Evolutionary conservation across 129 eudicot species (phyloP), one percentile per base, ranked within the genome.

Genomic region (Artemisia argyi): DNA sequence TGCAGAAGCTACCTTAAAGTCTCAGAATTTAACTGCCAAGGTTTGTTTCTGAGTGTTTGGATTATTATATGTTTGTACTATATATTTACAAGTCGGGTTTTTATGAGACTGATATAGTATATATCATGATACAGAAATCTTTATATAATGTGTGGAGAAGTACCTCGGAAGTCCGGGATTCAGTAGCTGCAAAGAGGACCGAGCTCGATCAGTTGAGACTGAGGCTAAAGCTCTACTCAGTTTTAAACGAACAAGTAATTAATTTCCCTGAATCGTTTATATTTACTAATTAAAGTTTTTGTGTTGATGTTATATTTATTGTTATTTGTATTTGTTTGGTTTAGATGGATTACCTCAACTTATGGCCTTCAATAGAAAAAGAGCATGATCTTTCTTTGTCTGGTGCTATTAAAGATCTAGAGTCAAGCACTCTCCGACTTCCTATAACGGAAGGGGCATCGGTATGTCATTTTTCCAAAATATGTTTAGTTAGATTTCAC

Each of bases 371-470:
- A 48, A 79, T 86, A 15, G 96, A 95, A 73, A 81, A 73, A 16
- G 95, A 86, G 50, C 96, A 95, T 71, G 56, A 74, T 60, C 51
- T 78, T 76, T 74, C 87, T 56, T 66, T 95, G 56, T 74, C 82
- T 20, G 86, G 82, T 61, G 87, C 90, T 57, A 91, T 80, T 42
- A 80, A 81, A 75, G 96, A 95, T 83, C 84, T 95, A 61, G 73
- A 88, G 73, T 85, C 97, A 26, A 85, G 93, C 82, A 95, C 96
- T 79, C 84, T 95, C 47, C 92, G 88, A 54, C 85, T 95, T 81
- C 99, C 99, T 52, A 73, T 91, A 73, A 86, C 89, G 48, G 88
- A 72, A 76, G 90, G 90, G 50, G 96, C 99, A 75, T 86, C 12
- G 81, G 99, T 94, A 90, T 69, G 84, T 32, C 20, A 60, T 16